These are phyloP conservation scores for Acacia concinna DNA, from an alignment of 331 rosid species.

Conservation along the genomic window DNA sequence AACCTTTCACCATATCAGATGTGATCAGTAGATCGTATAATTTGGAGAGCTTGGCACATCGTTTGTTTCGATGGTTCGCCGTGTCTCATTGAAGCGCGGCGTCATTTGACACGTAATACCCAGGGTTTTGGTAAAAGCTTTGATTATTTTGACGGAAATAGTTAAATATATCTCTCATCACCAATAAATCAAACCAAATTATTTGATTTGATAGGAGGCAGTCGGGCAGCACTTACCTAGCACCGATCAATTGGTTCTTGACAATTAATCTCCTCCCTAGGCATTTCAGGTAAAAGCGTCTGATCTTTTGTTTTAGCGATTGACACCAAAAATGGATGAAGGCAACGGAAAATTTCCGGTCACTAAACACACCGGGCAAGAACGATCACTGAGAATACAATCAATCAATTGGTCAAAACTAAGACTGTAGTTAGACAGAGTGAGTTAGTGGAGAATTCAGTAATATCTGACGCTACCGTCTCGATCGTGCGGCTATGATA, in stretches of 20 bases:
- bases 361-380: constrained; percentile 7
- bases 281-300: background rate
- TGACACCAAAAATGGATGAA: background rate
- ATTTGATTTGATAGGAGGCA: background rate
- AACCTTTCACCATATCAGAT: background rate
- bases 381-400: constrained; percentile 27
- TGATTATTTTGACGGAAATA: background rate
- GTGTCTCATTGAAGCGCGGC: background rate
- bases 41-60: background rate
- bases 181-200: background rate
- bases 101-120: background rate
- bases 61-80: background rate
- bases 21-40: background rate
- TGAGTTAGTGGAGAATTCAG: constrained; percentile 33
- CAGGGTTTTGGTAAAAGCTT: background rate
- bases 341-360: background rate
- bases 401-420: constrained; percentile 39
- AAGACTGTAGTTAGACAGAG: constrained; percentile 34
- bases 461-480: constrained; percentile 21
- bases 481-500: constrained; percentile 25
- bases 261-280: background rate
- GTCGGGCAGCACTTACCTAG: background rate
- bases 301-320: background rate
- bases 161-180: too few species aligned
- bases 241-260: background rate